A percentile compares a stretch with the other conserved stretches of the same genome.
phyloP scores from a whole-genome alignment of 1,284 basidiomycete species.

The Ustilago trichophora region DNA sequence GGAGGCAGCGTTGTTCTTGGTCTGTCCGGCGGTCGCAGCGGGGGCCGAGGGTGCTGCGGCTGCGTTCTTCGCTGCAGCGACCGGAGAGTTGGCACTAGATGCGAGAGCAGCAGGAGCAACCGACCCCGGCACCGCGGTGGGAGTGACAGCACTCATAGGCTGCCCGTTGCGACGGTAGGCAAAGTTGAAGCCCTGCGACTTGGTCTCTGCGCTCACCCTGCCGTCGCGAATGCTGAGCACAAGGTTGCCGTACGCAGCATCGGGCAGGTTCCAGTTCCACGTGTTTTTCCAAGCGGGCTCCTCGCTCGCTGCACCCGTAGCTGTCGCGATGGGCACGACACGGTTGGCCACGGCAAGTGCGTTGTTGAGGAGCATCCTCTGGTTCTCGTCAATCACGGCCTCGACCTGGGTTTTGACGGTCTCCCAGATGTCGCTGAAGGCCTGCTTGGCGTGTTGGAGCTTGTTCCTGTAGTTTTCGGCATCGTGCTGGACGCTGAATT shows the following conservation, averaged over 20 bases:
- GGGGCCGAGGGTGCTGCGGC: conserved; percentile 8
- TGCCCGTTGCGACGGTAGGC: conserved; percentile 77
- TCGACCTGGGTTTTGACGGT: conserved; percentile 92
- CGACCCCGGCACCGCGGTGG: conserved; percentile 11
- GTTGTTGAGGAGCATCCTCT: conserved; percentile 87
- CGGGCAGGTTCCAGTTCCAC: conserved; percentile 97
- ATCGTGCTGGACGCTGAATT: conserved; percentile 90
- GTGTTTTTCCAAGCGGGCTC: conserved; percentile 73
- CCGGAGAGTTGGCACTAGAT: conserved; percentile 6
- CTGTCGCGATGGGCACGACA: conserved; percentile 73
- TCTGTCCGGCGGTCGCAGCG: background rate
- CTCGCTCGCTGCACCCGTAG: conserved; percentile 75
- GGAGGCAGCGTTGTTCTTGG: no score
- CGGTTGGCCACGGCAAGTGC: conserved; percentile 84
- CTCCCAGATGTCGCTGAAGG: conserved; percentile 91
- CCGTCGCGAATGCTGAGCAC: conserved; percentile 90
- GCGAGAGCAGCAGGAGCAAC: conserved; percentile 9
- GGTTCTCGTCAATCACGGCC: conserved; percentile 87
- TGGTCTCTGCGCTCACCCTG: conserved; percentile 87
- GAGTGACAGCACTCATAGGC: conserved; percentile 38
- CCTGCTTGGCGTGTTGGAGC: conserved; percentile 79
- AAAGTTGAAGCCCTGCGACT: conserved; percentile 95
- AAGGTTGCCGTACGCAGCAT: conserved; percentile 89
- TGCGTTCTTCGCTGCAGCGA: conserved; percentile 1
- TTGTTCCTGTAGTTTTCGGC: conserved; percentile 89